These are phyloP conservation scores for Eimeria praecox DNA, from an alignment of 169 alveolate species.

Conservation along the genomic window DNA sequence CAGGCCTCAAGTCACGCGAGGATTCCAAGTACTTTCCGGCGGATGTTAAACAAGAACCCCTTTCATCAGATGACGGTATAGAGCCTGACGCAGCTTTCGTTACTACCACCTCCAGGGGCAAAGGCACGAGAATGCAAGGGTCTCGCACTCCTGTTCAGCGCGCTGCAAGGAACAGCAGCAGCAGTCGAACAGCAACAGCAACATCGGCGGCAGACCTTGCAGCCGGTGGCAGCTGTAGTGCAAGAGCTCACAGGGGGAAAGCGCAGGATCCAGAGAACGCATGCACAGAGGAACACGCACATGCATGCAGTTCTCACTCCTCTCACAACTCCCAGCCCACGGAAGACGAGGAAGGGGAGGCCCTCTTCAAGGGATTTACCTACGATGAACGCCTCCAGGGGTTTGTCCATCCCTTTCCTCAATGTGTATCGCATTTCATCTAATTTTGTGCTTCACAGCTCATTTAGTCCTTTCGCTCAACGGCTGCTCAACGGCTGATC, in stretches of 20 bases:
- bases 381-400: slow-evolving; percentile 78
- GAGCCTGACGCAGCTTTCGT: slow-evolving; percentile 68
- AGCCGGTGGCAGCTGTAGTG: slow-evolving; percentile 29
- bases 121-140: slow-evolving; percentile 1
- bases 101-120: slow-evolving; percentile 17
- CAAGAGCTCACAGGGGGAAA: slow-evolving; percentile 8
- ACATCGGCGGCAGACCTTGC: slow-evolving; percentile 30
- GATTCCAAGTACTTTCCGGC: slow-evolving; percentile 82
- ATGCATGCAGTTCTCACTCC: slow-evolving; percentile 2
- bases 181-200: slow-evolving; percentile 11
- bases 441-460: neutral
- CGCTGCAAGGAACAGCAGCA: slow-evolving; percentile 46
- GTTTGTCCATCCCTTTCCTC: neutral
- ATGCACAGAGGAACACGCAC: neutral
- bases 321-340: slow-evolving; percentile 28
- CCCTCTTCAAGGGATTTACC: slow-evolving; percentile 57
- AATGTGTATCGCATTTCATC: neutral
- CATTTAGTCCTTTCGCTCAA: neutral
- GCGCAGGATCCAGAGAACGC: slow-evolving; percentile 10
- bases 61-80: slow-evolving; percentile 39
- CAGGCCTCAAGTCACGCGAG: slow-evolving; percentile 72
- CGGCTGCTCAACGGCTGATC: neutral
- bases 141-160: slow-evolving; percentile 40
- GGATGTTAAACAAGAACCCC: slow-evolving; percentile 79
- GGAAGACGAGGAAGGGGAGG: slow-evolving; percentile 68